These are phyloP conservation scores for Trichoderma arundinaceum DNA, from an alignment of 2,329 filamentous ascomycete genomes.

Conservation along the genomic window DNA sequence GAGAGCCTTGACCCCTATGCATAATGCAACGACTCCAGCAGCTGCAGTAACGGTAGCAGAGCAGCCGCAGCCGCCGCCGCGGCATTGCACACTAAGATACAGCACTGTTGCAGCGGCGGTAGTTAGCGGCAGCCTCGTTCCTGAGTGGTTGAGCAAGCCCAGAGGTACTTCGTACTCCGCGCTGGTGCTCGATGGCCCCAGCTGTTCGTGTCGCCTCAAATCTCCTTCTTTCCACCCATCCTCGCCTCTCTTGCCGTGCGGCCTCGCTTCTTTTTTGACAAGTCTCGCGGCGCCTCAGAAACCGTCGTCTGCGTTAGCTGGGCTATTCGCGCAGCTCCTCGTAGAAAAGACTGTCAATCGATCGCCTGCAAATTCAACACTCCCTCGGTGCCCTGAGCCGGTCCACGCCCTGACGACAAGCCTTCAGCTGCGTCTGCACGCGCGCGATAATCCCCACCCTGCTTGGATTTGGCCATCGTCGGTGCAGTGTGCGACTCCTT, in stretches of 20 bases:
- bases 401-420: slow-evolving; percentile 8
- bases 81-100: background rate
- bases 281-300: slow-evolving; percentile 6
- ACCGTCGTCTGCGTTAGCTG: slow-evolving; percentile 21
- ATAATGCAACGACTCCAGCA: slow-evolving; percentile 15
- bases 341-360: background rate
- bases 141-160: slow-evolving; percentile 3
- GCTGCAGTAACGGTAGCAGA: background rate
- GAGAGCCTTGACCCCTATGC: slow-evolving; percentile 19
- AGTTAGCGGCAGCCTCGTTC: slow-evolving; percentile 18
- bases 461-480: slow-evolving; percentile 15
- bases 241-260: slow-evolving; percentile 28
- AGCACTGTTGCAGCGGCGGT: slow-evolving; percentile 2
- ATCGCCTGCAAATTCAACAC: background rate
- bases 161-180: background rate
- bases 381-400: slow-evolving; percentile 14
- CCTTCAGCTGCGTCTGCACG: slow-evolving; percentile 29
- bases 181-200: slow-evolving; percentile 1
- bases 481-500: slow-evolving; percentile 13
- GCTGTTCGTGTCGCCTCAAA: slow-evolving; percentile 30
- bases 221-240: slow-evolving; percentile 29
- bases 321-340: slow-evolving; percentile 22
- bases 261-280: slow-evolving; percentile 18
- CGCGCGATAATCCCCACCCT: slow-evolving; percentile 25
- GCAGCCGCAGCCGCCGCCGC: slow-evolving; percentile 20